A percentile compares a stretch with the other conserved stretches of the same genome.
phyloP scores from a whole-genome alignment of 306 rosid genomes.

The Vigna radiata region DNA sequence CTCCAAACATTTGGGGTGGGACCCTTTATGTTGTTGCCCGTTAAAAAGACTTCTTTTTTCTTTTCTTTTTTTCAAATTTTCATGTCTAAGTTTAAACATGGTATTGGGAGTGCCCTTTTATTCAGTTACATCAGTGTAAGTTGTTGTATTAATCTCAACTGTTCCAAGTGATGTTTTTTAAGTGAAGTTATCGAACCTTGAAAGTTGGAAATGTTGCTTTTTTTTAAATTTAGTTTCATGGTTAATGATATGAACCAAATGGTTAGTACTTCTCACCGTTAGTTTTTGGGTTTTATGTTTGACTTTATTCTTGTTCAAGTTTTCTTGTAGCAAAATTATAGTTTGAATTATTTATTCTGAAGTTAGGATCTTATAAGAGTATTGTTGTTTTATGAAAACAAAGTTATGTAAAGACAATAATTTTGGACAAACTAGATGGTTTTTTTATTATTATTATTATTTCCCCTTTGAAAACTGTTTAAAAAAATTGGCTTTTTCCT shows the following conservation, averaged over 20 bases:
- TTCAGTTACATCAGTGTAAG: neutral
- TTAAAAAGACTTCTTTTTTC: constrained; percentile 13
- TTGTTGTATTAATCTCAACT: constrained; percentile 15
- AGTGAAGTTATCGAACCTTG: constrained; percentile 2
- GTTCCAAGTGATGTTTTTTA: neutral
- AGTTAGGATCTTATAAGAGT: neutral
- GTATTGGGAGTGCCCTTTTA: neutral
- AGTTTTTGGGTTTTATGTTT: neutral
- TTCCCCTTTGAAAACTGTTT: neutral
- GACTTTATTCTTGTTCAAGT: neutral
- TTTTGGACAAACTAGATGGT: neutral
- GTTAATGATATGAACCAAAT: constrained; percentile 21
- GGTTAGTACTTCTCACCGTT: neutral
- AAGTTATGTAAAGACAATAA: neutral
- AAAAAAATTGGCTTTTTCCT: neutral
- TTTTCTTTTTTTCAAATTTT: constrained; percentile 34
- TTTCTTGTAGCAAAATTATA: neutral
- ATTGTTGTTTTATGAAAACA: neutral
- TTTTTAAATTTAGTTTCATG: neutral
- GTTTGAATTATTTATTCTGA: neutral
- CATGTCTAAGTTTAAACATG: constrained; percentile 31
- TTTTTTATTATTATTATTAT: neutral
- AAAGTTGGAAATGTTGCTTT: neutral
- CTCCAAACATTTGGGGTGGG: constrained; percentile 43
- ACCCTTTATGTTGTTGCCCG: constrained; percentile 45